A percentile compares a stretch with the other conserved stretches of the same genome.
These are phyloP conservation scores for Luffa aegyptiaca DNA, from an alignment of 306 rosid genomes.

Conservation along the genomic window DNA sequence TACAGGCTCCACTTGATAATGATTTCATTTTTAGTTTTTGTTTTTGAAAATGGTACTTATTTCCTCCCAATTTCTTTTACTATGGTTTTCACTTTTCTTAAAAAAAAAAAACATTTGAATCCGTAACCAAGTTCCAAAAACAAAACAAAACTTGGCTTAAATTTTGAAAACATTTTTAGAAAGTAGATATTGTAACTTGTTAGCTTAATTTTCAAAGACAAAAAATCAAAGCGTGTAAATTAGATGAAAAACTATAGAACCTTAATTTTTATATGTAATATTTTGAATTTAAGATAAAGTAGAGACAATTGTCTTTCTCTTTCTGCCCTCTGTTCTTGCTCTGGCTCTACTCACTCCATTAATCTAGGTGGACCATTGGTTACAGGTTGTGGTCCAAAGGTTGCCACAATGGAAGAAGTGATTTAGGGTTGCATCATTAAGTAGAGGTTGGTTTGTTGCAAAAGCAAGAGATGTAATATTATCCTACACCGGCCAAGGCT, in stretches of 20 bases:
- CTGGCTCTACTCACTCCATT: not conserved
- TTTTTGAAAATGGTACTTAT: not conserved
- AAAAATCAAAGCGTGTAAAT: too few species aligned
- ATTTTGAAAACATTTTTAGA: too few species aligned
- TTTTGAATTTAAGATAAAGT: not conserved
- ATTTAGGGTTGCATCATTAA: not conserved
- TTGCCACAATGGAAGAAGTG: constrained; percentile 47
- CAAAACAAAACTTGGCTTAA: too few species aligned
- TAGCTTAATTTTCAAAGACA: too few species aligned
- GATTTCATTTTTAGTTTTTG: not conserved
- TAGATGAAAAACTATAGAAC: not conserved
- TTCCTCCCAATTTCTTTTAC: not conserved
- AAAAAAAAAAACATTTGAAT: too few species aligned
- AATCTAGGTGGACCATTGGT: not conserved
- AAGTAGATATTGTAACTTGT: too few species aligned
- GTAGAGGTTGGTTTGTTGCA: not conserved
- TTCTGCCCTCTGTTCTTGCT: not conserved
- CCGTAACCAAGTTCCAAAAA: too few species aligned
- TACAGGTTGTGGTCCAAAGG: constrained; percentile 42
- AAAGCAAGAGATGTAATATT: not conserved
- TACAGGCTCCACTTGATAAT: too few species aligned
- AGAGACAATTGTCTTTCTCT: not conserved
- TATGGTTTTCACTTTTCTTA: not conserved
- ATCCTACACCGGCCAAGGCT: not conserved
- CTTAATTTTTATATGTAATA: too few species aligned